Base-by-base conservation (phyloP, 805 yeast species). In the Candida loeiensis region DNA sequence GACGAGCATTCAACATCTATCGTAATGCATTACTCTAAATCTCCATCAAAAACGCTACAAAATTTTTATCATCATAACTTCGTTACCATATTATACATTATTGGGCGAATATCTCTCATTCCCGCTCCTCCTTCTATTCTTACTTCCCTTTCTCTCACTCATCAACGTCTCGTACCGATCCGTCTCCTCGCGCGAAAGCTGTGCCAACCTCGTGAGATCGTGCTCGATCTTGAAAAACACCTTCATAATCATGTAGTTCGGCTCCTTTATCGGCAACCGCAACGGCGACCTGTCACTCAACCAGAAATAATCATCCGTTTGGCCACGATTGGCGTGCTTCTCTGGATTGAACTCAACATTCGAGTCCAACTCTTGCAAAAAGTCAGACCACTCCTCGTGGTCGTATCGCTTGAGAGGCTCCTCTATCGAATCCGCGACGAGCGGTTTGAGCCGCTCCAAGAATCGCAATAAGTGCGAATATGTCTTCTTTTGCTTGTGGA, bases 201-300 rank as follows among this genome's bases (percentile, higher is more conserved):
- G 39, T 9, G 21, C 24, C 37, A 45, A 37, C 28, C 13, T 14
- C 8, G 39, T 37, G 25, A 45, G 24, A n/a, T 43, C 45, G n/a
- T 31, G 21, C 26, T 45, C 48, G 7, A 45, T 43, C 40, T 40
- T 45, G 35, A 43, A 38, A 35, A 64, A 53, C 28, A 62, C 49
- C 40, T 72, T 58, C 40, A 68, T 56, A 21, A 74, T 55, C 25
- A 85, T 73, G 50, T 76, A 85, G 42, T 78, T 76, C 0, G 89
- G 79, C 54, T 87, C 89, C 47, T 73, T 74, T 27, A 83, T 63
- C 0, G 93, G 93, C 40, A 73, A 76, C 33, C 83, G 68, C 30
- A 87, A 61, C 0, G 95, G 95, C 1, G 89, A 80, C 1, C 60
- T 52, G 2, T 77, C 78, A 6, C 82, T 70, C 2, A 86, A 48